Evolutionary conservation across 2,329 filamentous ascomycete genomes (phyloP).

Genomic region (Alternaria sp.): DNA sequence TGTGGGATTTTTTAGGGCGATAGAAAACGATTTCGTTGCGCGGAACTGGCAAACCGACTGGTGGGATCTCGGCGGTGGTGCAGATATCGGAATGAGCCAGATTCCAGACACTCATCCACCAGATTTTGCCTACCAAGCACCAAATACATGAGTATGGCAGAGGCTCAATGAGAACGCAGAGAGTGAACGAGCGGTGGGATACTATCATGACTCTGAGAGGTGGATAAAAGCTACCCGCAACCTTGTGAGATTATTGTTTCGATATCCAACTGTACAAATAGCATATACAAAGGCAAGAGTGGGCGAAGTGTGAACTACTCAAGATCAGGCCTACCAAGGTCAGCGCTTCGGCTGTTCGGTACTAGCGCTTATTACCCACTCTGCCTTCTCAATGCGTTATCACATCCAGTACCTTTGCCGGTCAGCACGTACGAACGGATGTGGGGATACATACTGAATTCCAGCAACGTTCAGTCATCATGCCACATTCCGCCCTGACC

Average conservation of each 20-base stretch:
- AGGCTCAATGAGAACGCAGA: not conserved
- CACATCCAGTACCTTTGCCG: not conserved
- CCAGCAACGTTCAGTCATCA: not conserved
- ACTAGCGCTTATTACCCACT: not conserved
- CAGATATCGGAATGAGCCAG: conserved; percentile 6
- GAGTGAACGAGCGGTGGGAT: not conserved
- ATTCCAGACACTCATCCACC: conserved; percentile 3
- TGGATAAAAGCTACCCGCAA: not conserved
- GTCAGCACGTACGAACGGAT: not conserved
- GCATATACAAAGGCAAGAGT: not conserved
- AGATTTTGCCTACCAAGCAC: not conserved
- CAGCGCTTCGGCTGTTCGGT: not conserved
- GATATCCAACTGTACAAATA: not conserved
- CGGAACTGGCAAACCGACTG: conserved; percentile 41
- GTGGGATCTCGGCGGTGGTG: conserved; percentile 37
- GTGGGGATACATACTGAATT: not conserved
- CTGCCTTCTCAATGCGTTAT: not conserved
- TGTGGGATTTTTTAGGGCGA: conserved; percentile 35
- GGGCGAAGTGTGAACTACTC: not conserved
- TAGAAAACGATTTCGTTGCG: conserved; percentile 43
- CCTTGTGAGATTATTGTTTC: not conserved
- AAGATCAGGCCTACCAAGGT: not conserved
- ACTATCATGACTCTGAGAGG: not conserved
- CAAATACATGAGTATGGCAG: not conserved
- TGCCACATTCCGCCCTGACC: not conserved